Evolutionary conservation across 2,329 filamentous ascomycete species (phyloP), one percentile per base, ranked within the genome.

Genomic region (Fusarium begoniae): DNA sequence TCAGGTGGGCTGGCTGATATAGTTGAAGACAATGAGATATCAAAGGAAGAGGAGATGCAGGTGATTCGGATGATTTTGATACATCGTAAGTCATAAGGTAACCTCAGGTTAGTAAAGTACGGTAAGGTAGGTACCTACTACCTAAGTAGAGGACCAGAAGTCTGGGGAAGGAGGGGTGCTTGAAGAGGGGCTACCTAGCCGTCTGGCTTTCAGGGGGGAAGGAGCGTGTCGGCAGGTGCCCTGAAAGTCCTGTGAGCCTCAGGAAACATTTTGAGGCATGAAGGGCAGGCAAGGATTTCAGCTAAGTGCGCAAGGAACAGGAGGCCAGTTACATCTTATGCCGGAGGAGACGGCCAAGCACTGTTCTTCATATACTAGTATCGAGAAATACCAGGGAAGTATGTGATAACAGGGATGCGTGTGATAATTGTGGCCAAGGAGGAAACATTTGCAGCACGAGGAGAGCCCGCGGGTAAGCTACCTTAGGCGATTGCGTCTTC

Each of bases 181-280:
- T 50, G 41, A 43, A 58, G 62, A 51, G 63, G 47, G 43, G 43
- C n/a, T 37, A 20, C 13, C 55, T 58, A 74, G 40, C 26, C 26
- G 30, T 30, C 47, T 54, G 18, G 14, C 41, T 48, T 72, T 45
- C 24, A 48, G 40, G 43, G 61, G 56, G 63, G 71, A 65, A 73
- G 47, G 58, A 61, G 45, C 67, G 48, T 38, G 28, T 50, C 38
- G 22, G 44, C 50, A 72, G 62, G 41, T 57, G 50, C 62, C 35
- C 47, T 20, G 13, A 60, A 30, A 54, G 30, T 45, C 40, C 35
- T 63, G 50, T 38, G 44, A 59, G 71, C 67, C 63, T 68, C 69
- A 72, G 63, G 71, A 56, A 43, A 22, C 40, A 68, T 50, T 30
- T 35, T 51, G 24, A 53, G 56, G 50, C 37, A 66, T 18, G 51